Evolutionary conservation across 768 basidiomycete species (phyloP), one percentile per base, ranked within the genome.

Genomic region (Phanerodontia chrysosporium): DNA sequence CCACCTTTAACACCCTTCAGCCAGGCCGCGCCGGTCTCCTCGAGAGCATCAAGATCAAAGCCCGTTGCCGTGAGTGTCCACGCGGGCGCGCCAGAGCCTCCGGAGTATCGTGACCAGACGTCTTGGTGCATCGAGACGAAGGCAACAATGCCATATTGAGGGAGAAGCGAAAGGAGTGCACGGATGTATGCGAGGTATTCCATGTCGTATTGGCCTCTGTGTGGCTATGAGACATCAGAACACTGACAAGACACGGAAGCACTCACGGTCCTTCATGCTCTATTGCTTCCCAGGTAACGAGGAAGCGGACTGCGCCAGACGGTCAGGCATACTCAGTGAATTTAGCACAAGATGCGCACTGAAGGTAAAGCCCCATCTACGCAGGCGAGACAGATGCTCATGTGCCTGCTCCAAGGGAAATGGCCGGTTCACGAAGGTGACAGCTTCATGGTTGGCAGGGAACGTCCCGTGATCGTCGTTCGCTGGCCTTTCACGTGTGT

Each of bases 251-350:
- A n/a, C n/a, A n/a, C 27, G 24, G 22, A 14, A 27, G 29, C 12
- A 86, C 92, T 64, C 74, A 95, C 95, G 85, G 90, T 65, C 93
- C 96, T 60, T 81, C 84, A 69, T 98, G 97, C 69, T 98, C 96
- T 16, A 98, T 80, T 0, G 96, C 93, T 70, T 99, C 96, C 96
- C 96, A 99, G 1, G 96, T 95, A 3, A 98, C 84, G 27, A 95
- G 84, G 66, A 99, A 93, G 42, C 95, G 82, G 54, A 97, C 92
- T 95, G 57, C 2, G 56, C 21, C 54, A 44, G 22, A 60, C 6
- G 57, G 39, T 2, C n/a, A n/a, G n/a, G n/a, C n/a, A n/a, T n/a
- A n/a, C n/a, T n/a, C n/a, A n/a, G n/a, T n/a, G n/a, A n/a, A n/a
- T n/a, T n/a, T n/a, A 4, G 13, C 6, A 18, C n/a, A 54, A n/a